A percentile compares a stretch with the other conserved stretches of the same genome.
Evolutionary conservation across 768 basidiomycete genomes (phyloP).

Genomic region (Obba rivulosa): DNA sequence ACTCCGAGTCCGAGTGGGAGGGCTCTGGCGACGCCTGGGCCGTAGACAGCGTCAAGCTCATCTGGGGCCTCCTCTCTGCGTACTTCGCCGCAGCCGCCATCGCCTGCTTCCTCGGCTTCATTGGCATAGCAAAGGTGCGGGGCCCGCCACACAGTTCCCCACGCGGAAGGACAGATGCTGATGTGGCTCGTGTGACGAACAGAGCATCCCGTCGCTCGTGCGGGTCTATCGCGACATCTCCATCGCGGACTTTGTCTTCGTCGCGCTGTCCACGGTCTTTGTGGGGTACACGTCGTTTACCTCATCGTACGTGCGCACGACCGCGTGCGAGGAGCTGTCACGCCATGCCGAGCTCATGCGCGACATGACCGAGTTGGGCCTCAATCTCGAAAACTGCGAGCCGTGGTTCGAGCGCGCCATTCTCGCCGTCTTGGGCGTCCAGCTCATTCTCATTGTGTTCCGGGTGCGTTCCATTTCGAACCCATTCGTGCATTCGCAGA

Average conservation of each 20-base stretch:
- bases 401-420: slow-evolving; percentile 68
- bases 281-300: slow-evolving; percentile 58
- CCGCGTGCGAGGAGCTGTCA: slow-evolving; percentile 70
- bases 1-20: slow-evolving; percentile 46
- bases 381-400: slow-evolving; percentile 79
- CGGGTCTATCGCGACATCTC: slow-evolving; percentile 81
- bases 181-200: background rate
- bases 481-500: background rate
- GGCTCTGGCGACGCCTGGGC: slow-evolving; percentile 35
- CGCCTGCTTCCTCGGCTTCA: slow-evolving; percentile 60
- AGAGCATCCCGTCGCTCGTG: slow-evolving; percentile 62
- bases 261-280: slow-evolving; percentile 50
- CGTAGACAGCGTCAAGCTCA: slow-evolving; percentile 36
- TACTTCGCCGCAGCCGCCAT: slow-evolving; percentile 65
- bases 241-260: slow-evolving; percentile 72
- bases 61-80: slow-evolving; percentile 58
- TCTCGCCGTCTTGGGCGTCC: slow-evolving; percentile 49
- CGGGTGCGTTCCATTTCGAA: slow-evolving; percentile 41
- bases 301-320: slow-evolving; percentile 45
- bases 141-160: background rate
- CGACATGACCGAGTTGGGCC: slow-evolving; percentile 62
- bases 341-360: slow-evolving; percentile 72
- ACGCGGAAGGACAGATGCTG: background rate
- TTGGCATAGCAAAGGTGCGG: slow-evolving; percentile 64
- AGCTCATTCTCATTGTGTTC: slow-evolving; percentile 58